Conservation (phyloP, 345 rosid genomes). For the Populus euphratica region DNA sequence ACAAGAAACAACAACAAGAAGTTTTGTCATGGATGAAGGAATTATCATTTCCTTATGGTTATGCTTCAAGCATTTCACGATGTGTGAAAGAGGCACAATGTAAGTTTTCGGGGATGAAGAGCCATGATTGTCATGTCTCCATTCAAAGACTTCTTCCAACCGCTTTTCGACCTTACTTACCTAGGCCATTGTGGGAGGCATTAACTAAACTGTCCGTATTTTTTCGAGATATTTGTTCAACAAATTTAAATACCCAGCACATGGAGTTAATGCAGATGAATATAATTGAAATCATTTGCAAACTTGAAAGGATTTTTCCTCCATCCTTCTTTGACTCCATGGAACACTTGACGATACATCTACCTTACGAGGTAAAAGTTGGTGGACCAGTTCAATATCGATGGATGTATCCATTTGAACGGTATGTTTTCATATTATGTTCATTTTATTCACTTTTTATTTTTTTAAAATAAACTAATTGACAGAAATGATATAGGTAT, state of each 20-base stretch:
- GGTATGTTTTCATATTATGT: neutral
- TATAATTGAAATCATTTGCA: neutral
- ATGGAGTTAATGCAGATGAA: neutral
- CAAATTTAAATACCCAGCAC: neutral
- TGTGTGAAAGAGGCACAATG: neutral
- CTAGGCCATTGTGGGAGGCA: neutral
- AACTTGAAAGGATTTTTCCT: too few species aligned
- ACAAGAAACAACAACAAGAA: too few species aligned
- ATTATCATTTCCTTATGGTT: neutral
- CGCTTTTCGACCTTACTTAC: neutral
- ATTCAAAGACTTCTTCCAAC: neutral
- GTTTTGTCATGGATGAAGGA: too few species aligned
- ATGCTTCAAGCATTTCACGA: neutral
- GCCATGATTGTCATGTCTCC: neutral
- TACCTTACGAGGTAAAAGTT: too few species aligned
- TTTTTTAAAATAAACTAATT: neutral
- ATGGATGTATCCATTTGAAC: too few species aligned
- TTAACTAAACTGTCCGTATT: neutral
- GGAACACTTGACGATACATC: too few species aligned
- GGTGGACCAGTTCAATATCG: too few species aligned
- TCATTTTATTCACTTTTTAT: neutral
- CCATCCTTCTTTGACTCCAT: too few species aligned
- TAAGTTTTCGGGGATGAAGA: neutral
- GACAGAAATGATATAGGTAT: too few species aligned
- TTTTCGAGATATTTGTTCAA: neutral